A percentile compares a stretch with the other conserved stretches of the same genome.
These are phyloP conservation scores for Suhomyces pyralidae DNA, from an alignment of 805 yeast species.

Conservation along the genomic window DNA sequence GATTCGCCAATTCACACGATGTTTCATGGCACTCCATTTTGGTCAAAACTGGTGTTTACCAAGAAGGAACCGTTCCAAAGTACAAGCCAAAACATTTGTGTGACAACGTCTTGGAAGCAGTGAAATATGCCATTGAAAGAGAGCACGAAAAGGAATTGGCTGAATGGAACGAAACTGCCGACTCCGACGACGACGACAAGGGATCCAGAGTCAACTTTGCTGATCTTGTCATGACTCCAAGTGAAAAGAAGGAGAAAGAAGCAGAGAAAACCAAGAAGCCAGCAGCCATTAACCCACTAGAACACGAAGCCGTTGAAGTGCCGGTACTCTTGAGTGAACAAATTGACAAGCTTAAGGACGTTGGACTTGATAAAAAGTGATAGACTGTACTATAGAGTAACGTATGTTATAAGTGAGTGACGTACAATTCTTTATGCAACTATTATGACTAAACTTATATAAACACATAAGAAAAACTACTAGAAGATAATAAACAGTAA, in stretches of 20 bases:
- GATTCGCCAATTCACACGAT: constrained; percentile 86
- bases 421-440: not conserved
- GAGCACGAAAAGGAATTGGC: constrained; percentile 69
- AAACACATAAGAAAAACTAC: not conserved
- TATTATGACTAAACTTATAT: not conserved
- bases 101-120: constrained; percentile 77
- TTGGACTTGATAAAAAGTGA: constrained; percentile 10
- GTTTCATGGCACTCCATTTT: constrained; percentile 80
- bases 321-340: constrained; percentile 47
- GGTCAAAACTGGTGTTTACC: constrained; percentile 85
- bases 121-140: constrained; percentile 76
- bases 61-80: constrained; percentile 74
- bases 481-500: too few relatives aligned
- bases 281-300: constrained; percentile 18
- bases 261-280: not conserved
- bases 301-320: constrained; percentile 48
- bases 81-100: constrained; percentile 74
- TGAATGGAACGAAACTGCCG: constrained; percentile 64
- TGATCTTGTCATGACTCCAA: constrained; percentile 46
- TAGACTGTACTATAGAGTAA: not conserved
- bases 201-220: constrained; percentile 40
- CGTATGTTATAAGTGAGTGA: not conserved
- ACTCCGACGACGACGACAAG: constrained; percentile 26
- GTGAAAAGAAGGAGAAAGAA: constrained; percentile 22
- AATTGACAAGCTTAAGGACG: constrained; percentile 37